Evolutionary conservation across 2,329 filamentous ascomycete species (phyloP).

Genomic region (Penicillium sp.): DNA sequence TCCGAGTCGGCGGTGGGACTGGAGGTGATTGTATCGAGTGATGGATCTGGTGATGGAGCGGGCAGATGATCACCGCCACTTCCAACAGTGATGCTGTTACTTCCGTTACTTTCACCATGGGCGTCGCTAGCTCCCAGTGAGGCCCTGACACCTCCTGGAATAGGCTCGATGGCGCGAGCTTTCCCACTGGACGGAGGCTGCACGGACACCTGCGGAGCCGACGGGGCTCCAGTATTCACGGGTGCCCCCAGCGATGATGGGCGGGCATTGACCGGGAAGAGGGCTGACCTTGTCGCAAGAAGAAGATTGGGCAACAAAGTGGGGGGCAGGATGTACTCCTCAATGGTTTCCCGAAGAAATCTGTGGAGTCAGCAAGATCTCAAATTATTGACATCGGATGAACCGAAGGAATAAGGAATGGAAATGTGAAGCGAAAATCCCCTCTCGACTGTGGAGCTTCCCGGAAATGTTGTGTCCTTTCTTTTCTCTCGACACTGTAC

Average conservation of each 20-base stretch:
- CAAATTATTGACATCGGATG: constrained; percentile 16
- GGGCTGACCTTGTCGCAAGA: constrained; percentile 61
- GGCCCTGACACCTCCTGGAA: constrained; percentile 9
- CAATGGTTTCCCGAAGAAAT: constrained; percentile 45
- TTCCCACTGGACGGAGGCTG: constrained; percentile 16
- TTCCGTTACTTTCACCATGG: constrained; percentile 5
- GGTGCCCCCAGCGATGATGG: constrained; percentile 46
- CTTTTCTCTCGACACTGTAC: not conserved
- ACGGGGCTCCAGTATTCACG: constrained; percentile 34
- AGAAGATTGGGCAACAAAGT: constrained; percentile 59
- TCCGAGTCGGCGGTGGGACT: constrained; percentile 7
- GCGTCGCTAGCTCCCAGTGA: not conserved
- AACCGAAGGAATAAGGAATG: constrained; percentile 8
- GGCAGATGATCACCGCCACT: constrained; percentile 7
- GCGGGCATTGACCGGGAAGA: constrained; percentile 82
- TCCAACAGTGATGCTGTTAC: constrained; percentile 8
- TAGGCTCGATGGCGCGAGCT: constrained; percentile 4
- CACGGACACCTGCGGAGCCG: constrained; percentile 22
- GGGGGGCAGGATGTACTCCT: constrained; percentile 62
- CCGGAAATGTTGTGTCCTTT: constrained; percentile 15
- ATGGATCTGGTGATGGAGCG: not conserved
- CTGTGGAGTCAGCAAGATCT: constrained; percentile 31
- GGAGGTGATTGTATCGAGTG: not conserved
- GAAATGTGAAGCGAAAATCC: constrained; percentile 15
- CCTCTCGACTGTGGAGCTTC: constrained; percentile 22